Evolutionary conservation across 192 early-diverging fungal species (phyloP).

Genomic region (Globomyces pollinis-pini): DNA sequence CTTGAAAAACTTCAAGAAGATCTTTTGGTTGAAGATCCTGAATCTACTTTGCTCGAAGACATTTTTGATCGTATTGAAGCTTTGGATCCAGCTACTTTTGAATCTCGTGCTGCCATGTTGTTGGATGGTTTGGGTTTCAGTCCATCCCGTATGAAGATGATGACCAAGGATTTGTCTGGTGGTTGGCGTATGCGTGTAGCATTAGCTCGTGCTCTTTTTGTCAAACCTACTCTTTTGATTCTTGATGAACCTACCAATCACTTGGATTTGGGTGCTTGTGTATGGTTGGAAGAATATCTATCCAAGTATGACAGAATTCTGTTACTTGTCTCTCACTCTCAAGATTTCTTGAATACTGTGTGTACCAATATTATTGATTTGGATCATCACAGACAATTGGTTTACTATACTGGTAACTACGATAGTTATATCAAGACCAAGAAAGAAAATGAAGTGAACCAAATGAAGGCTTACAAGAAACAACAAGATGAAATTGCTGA

Average conservation of each 20-base stretch:
- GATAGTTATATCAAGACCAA: conserved; percentile 93
- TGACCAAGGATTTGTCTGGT: conserved; percentile 96
- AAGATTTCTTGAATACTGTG: conserved; percentile 90
- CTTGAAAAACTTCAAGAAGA: conserved; percentile 91
- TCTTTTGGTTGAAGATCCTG: conserved; percentile 72
- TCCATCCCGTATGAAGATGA: conserved; percentile 77
- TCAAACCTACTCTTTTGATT: conserved; percentile 68
- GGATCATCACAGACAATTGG: conserved; percentile 79
- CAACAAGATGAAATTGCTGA: conserved; percentile 99
- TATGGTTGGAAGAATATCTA: conserved; percentile 78
- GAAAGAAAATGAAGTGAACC: conserved; percentile 92
- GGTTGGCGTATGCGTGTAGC: conserved; percentile 99
- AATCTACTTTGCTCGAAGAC: conserved; percentile 82
- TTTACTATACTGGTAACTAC: conserved; percentile 97
- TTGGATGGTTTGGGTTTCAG: conserved; percentile 92
- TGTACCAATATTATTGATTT: conserved; percentile 96
- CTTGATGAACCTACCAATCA: conserved; percentile 69
- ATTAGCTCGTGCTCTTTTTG: conserved; percentile 92
- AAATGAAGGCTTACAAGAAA: conserved; percentile 98
- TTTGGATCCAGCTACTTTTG: conserved; percentile 91
- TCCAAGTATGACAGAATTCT: conserved; percentile 75
- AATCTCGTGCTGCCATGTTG: conserved; percentile 81
- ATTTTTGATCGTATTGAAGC: conserved; percentile 94
- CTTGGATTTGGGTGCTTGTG: conserved; percentile 85
- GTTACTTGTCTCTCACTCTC: conserved; percentile 85